Percentiles rank a stretch among this genome's conserved stretches.
Evolutionary conservation across 495 filamentous ascomycete genomes (phyloP).

Genomic region (Collariella sp.): DNA sequence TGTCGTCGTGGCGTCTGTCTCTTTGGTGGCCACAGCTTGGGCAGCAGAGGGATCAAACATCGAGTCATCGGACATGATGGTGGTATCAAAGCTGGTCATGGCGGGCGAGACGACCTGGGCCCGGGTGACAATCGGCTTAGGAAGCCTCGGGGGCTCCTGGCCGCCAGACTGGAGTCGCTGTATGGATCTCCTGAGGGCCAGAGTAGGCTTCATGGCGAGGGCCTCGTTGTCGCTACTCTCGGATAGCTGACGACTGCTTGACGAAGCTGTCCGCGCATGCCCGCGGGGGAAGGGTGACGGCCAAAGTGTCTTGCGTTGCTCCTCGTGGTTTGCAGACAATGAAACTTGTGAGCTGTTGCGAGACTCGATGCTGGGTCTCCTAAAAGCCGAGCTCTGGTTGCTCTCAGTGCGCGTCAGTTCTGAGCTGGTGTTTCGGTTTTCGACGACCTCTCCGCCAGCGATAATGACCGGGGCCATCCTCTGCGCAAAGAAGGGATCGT

Average conservation of each 20-base stretch:
- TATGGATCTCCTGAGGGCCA: slow-evolving; percentile 46
- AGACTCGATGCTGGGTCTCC: slow-evolving; percentile 46
- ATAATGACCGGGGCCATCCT: slow-evolving; percentile 84
- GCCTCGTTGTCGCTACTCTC: slow-evolving; percentile 46
- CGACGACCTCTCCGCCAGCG: slow-evolving; percentile 58
- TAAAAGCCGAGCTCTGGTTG: slow-evolving; percentile 46
- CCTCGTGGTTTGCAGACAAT: slow-evolving; percentile 30
- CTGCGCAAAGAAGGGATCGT: slow-evolving; percentile 53
- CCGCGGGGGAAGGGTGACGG: slow-evolving; percentile 42
- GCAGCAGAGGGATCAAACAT: slow-evolving; percentile 24
- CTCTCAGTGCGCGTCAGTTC: slow-evolving; percentile 55
- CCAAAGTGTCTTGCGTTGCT: slow-evolving; percentile 38
- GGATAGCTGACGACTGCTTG: slow-evolving; percentile 34
- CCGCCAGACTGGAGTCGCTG: slow-evolving; percentile 38
- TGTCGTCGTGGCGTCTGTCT: slow-evolving; percentile 3
- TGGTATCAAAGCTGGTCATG: slow-evolving; percentile 42
- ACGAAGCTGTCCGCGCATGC: slow-evolving; percentile 14
- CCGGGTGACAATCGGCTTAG: slow-evolving; percentile 36
- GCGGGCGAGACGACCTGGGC: slow-evolving; percentile 34
- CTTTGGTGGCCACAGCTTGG: slow-evolving; percentile 11
- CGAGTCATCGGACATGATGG: slow-evolving; percentile 46
- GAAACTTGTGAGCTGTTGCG: slow-evolving; percentile 35
- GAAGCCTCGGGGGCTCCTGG: slow-evolving; percentile 31
- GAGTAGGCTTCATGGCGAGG: slow-evolving; percentile 32
- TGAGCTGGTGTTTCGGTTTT: slow-evolving; percentile 47